phyloP scores from a whole-genome alignment of 2,329 filamentous ascomycete species.

The Alternaria dauci region DNA sequence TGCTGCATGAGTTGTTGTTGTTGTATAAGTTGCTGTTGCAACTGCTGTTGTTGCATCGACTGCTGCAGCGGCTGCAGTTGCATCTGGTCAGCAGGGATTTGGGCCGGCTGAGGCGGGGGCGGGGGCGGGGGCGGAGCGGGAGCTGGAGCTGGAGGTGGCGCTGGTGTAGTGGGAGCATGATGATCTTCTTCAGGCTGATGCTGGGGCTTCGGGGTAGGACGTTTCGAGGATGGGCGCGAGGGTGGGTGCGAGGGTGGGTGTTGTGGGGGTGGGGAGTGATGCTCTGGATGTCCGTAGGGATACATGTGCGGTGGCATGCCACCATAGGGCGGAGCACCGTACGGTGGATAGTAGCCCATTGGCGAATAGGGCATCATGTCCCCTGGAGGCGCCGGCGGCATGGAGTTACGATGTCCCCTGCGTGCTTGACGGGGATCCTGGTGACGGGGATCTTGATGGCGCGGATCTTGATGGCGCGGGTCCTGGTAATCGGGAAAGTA shows the following conservation, averaged over 20 bases:
- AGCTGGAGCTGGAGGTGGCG: constrained; percentile 25
- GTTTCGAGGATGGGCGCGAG: constrained; percentile 34
- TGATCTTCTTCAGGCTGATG: constrained; percentile 32
- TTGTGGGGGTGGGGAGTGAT: constrained; percentile 37
- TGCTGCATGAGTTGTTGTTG: constrained; percentile 22
- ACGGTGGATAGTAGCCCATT: constrained; percentile 41
- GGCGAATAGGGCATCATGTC: constrained; percentile 49
- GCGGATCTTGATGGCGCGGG: constrained; percentile 16
- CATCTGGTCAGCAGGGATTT: constrained; percentile 17
- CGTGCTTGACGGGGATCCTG: constrained; percentile 22
- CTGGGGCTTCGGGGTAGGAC: constrained; percentile 40
- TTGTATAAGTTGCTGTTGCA: constrained; percentile 6
- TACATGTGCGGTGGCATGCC: constrained; percentile 40
- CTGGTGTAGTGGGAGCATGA: constrained; percentile 17
- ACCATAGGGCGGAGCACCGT: constrained; percentile 39
- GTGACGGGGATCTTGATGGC: constrained; percentile 15
- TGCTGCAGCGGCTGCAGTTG: constrained; percentile 13
- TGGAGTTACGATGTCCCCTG: constrained; percentile 46
- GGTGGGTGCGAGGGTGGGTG: constrained; percentile 30
- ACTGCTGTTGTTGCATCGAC: constrained; percentile 11
- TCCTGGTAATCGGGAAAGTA: constrained; percentile 48
- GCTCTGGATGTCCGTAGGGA: constrained; percentile 32
- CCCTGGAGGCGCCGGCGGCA: constrained; percentile 37
- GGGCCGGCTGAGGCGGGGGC: constrained; percentile 26
- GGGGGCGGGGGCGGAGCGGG: constrained; percentile 23